phyloP scores from a whole-genome alignment of 2,329 filamentous ascomycete species.

The Fusarium sp. region DNA sequence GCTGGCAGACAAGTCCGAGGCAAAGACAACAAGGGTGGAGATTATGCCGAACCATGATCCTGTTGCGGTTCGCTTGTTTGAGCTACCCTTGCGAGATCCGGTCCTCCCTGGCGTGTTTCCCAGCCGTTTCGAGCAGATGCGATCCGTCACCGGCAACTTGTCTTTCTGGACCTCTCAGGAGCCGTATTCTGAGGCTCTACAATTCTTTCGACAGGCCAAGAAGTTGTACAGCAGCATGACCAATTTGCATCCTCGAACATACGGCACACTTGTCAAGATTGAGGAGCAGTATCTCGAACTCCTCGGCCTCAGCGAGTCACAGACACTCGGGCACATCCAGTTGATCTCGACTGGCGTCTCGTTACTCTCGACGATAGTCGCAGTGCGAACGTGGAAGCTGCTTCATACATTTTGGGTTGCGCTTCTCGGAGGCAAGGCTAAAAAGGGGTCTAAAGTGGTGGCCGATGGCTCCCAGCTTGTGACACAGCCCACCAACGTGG shows the following conservation, averaged over 20 bases:
- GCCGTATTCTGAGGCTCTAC: neutral
- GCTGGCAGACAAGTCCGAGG: neutral
- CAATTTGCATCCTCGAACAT: neutral
- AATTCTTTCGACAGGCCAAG: neutral
- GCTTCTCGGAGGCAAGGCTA: neutral
- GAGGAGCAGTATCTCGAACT: slow-evolving; percentile 2
- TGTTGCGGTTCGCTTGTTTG: neutral
- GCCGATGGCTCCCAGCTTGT: neutral
- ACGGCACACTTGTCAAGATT: slow-evolving; percentile 4
- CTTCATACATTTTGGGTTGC: neutral
- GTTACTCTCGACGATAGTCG: neutral
- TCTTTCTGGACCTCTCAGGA: slow-evolving; percentile 1
- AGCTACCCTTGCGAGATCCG: slow-evolving; percentile 4
- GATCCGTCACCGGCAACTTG: slow-evolving; percentile 3
- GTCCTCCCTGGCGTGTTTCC: slow-evolving; percentile 9
- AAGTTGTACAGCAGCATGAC: neutral
- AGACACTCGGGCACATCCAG: neutral
- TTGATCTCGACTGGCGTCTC: neutral
- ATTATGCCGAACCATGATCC: neutral
- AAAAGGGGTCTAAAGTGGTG: neutral
- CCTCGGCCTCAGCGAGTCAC: neutral
- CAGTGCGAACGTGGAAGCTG: neutral
- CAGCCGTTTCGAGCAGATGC: slow-evolving; percentile 8
- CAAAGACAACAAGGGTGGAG: neutral
- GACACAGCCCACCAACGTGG: neutral